phyloP scores from a whole-genome alignment of 73 alveolate genomes.

The Tetrahymena malaccensis region DNA sequence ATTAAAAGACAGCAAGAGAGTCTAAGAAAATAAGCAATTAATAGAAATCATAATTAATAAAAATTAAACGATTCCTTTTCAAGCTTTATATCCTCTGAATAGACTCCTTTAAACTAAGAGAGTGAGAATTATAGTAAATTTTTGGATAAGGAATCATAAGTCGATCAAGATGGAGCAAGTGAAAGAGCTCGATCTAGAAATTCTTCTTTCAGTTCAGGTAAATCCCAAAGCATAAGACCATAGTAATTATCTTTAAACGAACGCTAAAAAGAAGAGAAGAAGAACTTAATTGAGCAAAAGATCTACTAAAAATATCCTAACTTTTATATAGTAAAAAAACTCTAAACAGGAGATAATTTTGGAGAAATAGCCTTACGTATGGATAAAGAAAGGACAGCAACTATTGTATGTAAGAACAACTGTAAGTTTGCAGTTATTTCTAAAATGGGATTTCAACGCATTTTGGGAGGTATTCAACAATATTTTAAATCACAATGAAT shows the following conservation, averaged over 20 bases:
- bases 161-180: background rate
- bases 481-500: background rate
- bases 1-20: background rate
- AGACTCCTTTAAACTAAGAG: background rate
- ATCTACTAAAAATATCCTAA: background rate
- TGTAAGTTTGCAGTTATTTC: background rate
- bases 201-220: background rate
- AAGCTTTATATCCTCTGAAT: background rate
- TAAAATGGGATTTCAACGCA: background rate
- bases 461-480: background rate
- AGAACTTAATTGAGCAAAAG: background rate
- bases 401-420: background rate
- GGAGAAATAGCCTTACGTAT: background rate
- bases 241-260: background rate
- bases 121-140: background rate
- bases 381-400: background rate
- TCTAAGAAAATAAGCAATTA: background rate
- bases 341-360: background rate
- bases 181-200: background rate
- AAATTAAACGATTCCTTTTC: background rate
- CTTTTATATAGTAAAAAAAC: background rate
- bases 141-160: background rate
- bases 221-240: background rate
- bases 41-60: background rate
- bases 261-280: background rate